These are phyloP conservation scores for Chernovozyma aurita DNA, from an alignment of 1,139 yeast species.

Conservation along the genomic window DNA sequence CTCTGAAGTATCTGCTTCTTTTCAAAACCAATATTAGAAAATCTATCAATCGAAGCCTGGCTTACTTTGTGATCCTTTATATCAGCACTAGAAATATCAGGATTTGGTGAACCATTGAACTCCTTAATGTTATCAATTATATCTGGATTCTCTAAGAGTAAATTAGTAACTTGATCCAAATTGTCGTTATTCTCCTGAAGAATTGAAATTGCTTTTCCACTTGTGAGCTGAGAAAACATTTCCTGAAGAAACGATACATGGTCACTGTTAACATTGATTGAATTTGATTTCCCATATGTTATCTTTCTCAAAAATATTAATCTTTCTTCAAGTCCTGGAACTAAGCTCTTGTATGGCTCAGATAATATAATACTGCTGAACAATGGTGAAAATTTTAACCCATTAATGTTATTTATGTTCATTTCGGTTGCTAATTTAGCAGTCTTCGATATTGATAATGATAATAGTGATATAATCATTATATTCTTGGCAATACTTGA, in stretches of 20 bases:
- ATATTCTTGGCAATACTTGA: slow-evolving; percentile 42
- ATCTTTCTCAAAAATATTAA: slow-evolving; percentile 35
- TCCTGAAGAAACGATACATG: slow-evolving; percentile 45
- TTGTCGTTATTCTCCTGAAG: slow-evolving; percentile 45
- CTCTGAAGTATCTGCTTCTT: slow-evolving; percentile 11
- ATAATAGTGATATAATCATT: slow-evolving; percentile 48
- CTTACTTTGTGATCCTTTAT: neutral
- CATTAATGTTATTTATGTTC: slow-evolving; percentile 36
- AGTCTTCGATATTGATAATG: slow-evolving; percentile 44
- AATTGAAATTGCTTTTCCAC: slow-evolving; percentile 40
- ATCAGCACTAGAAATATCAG: slow-evolving; percentile 10
- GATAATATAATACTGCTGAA: slow-evolving; percentile 50
- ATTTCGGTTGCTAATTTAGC: slow-evolving; percentile 39
- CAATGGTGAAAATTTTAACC: slow-evolving; percentile 47
- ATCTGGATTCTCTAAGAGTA: slow-evolving; percentile 59
- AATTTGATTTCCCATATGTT: slow-evolving; percentile 4
- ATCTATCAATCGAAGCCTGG: slow-evolving; percentile 11
- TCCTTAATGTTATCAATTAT: slow-evolving; percentile 22
- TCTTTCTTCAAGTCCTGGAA: slow-evolving; percentile 48
- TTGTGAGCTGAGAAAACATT: slow-evolving; percentile 54
- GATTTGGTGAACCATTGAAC: no score
- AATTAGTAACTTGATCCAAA: slow-evolving; percentile 56
- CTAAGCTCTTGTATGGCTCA: slow-evolving; percentile 34
- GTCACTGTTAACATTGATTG: slow-evolving; percentile 21
- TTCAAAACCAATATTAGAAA: slow-evolving; percentile 17